Base-by-base conservation (phyloP, 768 basidiomycete genomes). In the button mushroom (Agaricus bisporus) region DNA sequence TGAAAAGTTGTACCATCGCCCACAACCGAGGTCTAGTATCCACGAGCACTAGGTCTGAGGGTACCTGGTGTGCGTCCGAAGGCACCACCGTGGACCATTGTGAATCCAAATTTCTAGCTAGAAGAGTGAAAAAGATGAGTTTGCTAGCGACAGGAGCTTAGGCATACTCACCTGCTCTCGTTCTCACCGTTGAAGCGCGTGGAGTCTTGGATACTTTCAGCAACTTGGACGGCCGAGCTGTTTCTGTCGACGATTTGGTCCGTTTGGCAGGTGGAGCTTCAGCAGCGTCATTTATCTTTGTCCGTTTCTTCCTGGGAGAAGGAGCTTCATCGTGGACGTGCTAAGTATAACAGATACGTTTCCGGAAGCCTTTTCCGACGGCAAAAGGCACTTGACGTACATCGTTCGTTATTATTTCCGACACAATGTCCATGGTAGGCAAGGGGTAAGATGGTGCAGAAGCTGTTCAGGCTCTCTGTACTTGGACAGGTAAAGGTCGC, bases 181-280 rank as follows among this genome's bases (percentile, higher is more conserved):
- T 14, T 32, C 32, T 47, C 38, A n/a, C 29, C 7, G 18, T 28
- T 11, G 52, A 41, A 10, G 20, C 20, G 18, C 52, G 44, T 29
- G 25, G 12, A 14, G 12, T 39, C 11, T 6, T 26, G 9, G 18
- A 22, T 41, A 11, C 25, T 25, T 9, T 44, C 8, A 43, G n/a
- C 39, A 38, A 14, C 15, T 38, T 53, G 4, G 51, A 8, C 8
- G 49, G 14, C 42, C 18, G 43, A 39, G 2, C 17, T 5, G 14
- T 26, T 22, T 41, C 37, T 14, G 39, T 48, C n/a, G 11, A 12
- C 17, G n/a, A n/a, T 41, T 28, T 54, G 9, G 26, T 15, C 11
- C 52, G 44, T 41, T 54, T 54, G 6, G 45, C 45, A 29, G 52
- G 17, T 1, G 52, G 46, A 5, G 52, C 11, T 41, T 54, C 25